Conservation (phyloP, 768 basidiomycete genomes). For the Naganishia randhawae region DNA sequence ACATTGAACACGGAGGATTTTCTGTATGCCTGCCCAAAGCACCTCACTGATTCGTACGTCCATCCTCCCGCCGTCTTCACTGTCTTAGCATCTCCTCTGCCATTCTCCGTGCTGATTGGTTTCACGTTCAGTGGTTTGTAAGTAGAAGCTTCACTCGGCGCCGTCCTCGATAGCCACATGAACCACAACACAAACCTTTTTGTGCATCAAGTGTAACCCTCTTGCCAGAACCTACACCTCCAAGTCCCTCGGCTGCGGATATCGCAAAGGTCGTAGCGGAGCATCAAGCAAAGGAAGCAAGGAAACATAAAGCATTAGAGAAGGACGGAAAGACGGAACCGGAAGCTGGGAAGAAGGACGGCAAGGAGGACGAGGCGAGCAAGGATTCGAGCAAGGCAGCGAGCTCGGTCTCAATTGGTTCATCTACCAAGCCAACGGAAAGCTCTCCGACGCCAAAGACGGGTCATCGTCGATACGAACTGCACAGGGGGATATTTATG, state of each 20-base stretch:
- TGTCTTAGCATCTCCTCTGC: too few relatives aligned
- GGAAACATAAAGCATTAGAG: constrained; percentile 57
- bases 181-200: not conserved
- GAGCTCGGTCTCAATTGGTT: constrained; percentile 27
- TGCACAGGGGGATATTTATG: constrained; percentile 79
- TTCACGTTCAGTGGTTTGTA: constrained; percentile 28
- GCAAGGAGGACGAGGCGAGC: constrained; percentile 38
- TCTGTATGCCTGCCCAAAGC: constrained; percentile 75
- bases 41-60: constrained; percentile 75
- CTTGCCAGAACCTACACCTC: constrained; percentile 27
- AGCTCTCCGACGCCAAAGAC: constrained; percentile 31
- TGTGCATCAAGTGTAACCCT: constrained; percentile 31
- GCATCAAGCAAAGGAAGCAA: constrained; percentile 75
- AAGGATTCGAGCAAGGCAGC: constrained; percentile 46
- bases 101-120: too few relatives aligned
- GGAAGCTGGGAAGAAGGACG: constrained; percentile 34
- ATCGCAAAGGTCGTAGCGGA: constrained; percentile 56
- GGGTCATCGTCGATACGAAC: constrained; percentile 65
- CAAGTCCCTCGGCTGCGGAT: constrained; percentile 49
- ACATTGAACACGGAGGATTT: constrained; percentile 80
- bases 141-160: constrained; percentile 26
- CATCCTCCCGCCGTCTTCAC: not conserved
- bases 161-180: not conserved
- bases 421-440: constrained; percentile 30
- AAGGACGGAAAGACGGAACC: constrained; percentile 43